phyloP scores from a whole-genome alignment of 768 basidiomycete species.

The Agaricus sinodeliciosus region DNA sequence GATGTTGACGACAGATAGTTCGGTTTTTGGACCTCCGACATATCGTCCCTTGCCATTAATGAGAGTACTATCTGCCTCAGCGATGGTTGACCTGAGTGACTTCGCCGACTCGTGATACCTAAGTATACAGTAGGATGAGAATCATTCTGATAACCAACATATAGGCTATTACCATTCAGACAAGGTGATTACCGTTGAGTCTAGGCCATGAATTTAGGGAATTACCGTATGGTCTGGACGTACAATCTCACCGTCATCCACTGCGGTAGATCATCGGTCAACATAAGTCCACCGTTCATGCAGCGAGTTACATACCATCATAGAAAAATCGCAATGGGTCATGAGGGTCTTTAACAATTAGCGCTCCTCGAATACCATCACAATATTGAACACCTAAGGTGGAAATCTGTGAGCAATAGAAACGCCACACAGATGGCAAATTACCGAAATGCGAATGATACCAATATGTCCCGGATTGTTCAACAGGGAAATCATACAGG shows the following conservation, averaged over 20 bases:
- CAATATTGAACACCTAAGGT: slow-evolving; percentile 32
- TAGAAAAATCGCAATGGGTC: slow-evolving; percentile 17
- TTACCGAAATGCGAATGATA: slow-evolving; percentile 18
- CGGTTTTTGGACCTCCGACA: slow-evolving; percentile 22
- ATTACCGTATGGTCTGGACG: background rate
- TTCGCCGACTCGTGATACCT: slow-evolving; percentile 19
- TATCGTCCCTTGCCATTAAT: slow-evolving; percentile 34
- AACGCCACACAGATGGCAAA: background rate
- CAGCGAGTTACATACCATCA: slow-evolving; percentile 5
- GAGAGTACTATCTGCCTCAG: slow-evolving; percentile 23
- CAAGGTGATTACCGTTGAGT: slow-evolving; percentile 31
- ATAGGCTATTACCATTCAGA: slow-evolving; percentile 26
- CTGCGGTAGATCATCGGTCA: background rate
- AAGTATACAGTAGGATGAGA: background rate
- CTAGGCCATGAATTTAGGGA: slow-evolving; percentile 23
- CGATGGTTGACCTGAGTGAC: slow-evolving; percentile 12
- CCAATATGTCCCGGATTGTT: slow-evolving; percentile 40
- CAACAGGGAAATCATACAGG: slow-evolving; percentile 28
- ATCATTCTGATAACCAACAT: background rate
- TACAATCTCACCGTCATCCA: slow-evolving; percentile 28
- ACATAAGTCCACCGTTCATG: background rate
- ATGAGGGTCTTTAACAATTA: slow-evolving; percentile 24
- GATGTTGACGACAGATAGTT: slow-evolving; percentile 29
- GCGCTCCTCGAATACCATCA: slow-evolving; percentile 36
- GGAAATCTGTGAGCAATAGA: background rate